phyloP scores from a whole-genome alignment of 2,329 filamentous ascomycete species.

The Botrytis deweyae region DNA sequence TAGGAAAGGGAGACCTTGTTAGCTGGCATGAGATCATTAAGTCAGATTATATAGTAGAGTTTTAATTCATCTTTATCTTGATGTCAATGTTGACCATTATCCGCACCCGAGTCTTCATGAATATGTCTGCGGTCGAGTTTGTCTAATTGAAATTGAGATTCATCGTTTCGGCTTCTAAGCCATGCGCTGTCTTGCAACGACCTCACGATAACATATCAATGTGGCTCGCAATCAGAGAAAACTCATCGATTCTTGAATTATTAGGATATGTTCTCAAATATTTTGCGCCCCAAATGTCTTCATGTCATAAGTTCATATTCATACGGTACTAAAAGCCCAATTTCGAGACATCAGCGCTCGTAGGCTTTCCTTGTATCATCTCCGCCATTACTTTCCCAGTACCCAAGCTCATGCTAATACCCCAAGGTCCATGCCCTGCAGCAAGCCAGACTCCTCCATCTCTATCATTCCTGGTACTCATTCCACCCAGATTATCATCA shows the following conservation, averaged over 20 bases:
- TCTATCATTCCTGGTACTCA: slow-evolving; percentile 42
- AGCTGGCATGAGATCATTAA: no score
- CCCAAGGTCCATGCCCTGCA: slow-evolving; percentile 76
- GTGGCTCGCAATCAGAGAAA: background rate
- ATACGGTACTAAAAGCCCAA: slow-evolving; percentile 43
- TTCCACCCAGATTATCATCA: slow-evolving; percentile 54
- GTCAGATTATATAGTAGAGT: background rate
- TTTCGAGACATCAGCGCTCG: slow-evolving; percentile 59
- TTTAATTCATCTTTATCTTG: background rate
- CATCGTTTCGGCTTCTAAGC: background rate
- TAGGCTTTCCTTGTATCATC: slow-evolving; percentile 58
- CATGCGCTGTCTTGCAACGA: background rate
- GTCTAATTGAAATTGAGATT: background rate
- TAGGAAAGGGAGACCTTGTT: background rate
- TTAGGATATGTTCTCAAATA: background rate
- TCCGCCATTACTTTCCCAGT: slow-evolving; percentile 71
- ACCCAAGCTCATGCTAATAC: slow-evolving; percentile 62
- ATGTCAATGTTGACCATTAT: background rate
- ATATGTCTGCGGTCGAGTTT: no score
- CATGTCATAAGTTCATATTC: background rate
- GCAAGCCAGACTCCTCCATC: slow-evolving; percentile 68
- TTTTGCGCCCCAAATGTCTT: background rate
- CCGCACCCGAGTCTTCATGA: no score
- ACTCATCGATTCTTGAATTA: background rate
- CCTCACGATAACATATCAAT: background rate